These are phyloP conservation scores for Fusarium nanum DNA, from an alignment of 2,329 filamentous ascomycete genomes.

Conservation along the genomic window DNA sequence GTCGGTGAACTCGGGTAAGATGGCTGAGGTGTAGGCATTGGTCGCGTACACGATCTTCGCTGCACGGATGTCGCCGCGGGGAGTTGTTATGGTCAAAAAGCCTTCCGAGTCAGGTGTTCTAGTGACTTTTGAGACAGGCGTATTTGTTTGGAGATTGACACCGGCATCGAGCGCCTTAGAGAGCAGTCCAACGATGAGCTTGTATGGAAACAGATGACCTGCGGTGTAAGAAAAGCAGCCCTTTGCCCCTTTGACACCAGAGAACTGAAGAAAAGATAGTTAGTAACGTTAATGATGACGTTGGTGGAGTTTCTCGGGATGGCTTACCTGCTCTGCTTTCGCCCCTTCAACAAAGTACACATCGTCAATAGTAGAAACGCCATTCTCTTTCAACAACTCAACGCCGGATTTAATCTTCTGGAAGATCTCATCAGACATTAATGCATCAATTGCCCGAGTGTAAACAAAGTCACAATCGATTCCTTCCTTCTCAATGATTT, in stretches of 20 bases:
- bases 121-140: background rate
- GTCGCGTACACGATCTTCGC: background rate
- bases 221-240: slow-evolving; percentile 1
- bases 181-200: background rate
- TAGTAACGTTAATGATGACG: background rate
- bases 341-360: background rate
- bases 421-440: background rate
- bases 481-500: background rate
- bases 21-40: slow-evolving; percentile 1
- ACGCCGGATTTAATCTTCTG: background rate
- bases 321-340: background rate
- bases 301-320: too few relatives aligned
- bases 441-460: background rate
- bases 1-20: background rate
- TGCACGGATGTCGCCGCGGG: background rate
- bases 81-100: background rate
- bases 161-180: slow-evolving; percentile 2
- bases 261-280: background rate
- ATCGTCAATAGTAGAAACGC: background rate
- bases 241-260: background rate
- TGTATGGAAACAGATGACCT: slow-evolving; percentile 2
- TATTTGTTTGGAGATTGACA: slow-evolving; percentile 1
- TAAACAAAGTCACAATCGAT: slow-evolving; percentile 7
- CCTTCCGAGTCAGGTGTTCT: background rate
- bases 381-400: background rate